phyloP scores from a whole-genome alignment of 2,329 filamentous ascomycete species.

The Aspergillus glaucus region DNA sequence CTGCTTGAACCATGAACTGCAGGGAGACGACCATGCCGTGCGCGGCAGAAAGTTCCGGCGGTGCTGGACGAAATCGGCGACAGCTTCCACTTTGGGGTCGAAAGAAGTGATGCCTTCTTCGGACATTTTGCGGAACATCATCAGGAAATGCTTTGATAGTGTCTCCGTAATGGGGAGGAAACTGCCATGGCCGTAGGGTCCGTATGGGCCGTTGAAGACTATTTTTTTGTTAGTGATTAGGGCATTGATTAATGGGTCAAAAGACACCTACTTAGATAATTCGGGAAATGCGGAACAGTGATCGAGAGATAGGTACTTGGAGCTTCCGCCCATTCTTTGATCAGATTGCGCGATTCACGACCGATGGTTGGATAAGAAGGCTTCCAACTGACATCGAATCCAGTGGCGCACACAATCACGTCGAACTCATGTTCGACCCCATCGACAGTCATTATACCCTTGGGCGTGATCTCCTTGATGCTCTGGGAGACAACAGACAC shows the following conservation, averaged over 20 bases:
- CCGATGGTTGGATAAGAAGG: slow-evolving; percentile 4
- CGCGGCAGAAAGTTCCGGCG: slow-evolving; percentile 6
- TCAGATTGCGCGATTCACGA: slow-evolving; percentile 1
- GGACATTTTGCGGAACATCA: slow-evolving; percentile 18
- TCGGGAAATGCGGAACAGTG: slow-evolving; percentile 16
- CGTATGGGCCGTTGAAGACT: slow-evolving; percentile 17
- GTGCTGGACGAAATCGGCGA: slow-evolving; percentile 9
- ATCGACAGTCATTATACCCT: slow-evolving; percentile 24
- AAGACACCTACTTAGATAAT: slow-evolving; percentile 16
- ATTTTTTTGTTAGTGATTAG: background rate
- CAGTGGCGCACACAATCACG: slow-evolving; percentile 12
- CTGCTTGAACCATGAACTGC: slow-evolving; percentile 9
- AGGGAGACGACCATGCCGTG: slow-evolving; percentile 11
- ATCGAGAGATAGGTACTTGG: slow-evolving; percentile 13
- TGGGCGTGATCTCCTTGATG: slow-evolving; percentile 31
- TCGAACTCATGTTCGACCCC: slow-evolving; percentile 13
- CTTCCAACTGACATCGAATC: slow-evolving; percentile 6
- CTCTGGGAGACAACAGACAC: slow-evolving; percentile 36
- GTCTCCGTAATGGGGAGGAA: slow-evolving; percentile 20
- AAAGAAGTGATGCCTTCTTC: slow-evolving; percentile 8
- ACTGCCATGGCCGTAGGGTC: slow-evolving; percentile 21
- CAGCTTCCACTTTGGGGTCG: slow-evolving; percentile 6
- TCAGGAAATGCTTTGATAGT: slow-evolving; percentile 14
- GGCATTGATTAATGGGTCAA: background rate
- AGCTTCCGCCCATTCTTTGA: slow-evolving; percentile 7